phyloP scores from a whole-genome alignment of 768 basidiomycete species.

The Lactifluus subvellereus region DNA sequence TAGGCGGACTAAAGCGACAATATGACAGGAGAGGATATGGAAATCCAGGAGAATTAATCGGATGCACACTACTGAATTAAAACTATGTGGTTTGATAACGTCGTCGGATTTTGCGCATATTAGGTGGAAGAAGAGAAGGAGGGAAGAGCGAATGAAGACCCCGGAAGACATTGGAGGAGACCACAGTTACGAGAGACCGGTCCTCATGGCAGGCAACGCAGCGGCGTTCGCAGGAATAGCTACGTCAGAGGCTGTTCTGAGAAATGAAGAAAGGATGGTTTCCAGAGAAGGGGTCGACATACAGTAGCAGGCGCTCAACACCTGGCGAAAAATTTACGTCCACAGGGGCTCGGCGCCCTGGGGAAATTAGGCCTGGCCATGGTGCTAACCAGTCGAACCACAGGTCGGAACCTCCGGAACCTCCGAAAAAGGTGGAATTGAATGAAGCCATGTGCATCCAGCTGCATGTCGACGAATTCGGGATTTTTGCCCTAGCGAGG shows the following conservation, averaged over 20 bases:
- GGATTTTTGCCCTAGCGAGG: background rate
- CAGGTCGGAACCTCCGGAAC: background rate
- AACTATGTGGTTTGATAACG: slow-evolving; percentile 4
- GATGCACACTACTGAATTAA: background rate
- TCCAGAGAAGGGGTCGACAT: slow-evolving; percentile 1
- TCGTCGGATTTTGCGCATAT: slow-evolving; percentile 10
- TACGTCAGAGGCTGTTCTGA: slow-evolving; percentile 20
- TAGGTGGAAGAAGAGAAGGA: slow-evolving; percentile 1
- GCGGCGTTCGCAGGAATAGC: slow-evolving; percentile 12
- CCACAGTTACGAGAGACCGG: slow-evolving; percentile 5
- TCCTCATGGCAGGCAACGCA: slow-evolving; percentile 7
- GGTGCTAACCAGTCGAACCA: background rate
- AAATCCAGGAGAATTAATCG: background rate
- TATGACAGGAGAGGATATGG: background rate
- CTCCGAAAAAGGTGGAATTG: background rate
- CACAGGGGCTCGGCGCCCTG: slow-evolving; percentile 8
- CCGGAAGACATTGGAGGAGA: slow-evolving; percentile 2
- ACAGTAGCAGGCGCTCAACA: slow-evolving; percentile 5
- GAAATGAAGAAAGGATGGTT: background rate
- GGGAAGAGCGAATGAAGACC: slow-evolving; percentile 9
- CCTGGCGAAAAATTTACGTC: slow-evolving; percentile 17
- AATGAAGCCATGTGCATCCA: background rate
- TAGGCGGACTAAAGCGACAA: background rate
- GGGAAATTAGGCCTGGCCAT: slow-evolving; percentile 17
- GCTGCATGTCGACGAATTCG: background rate